Evolutionary conservation across 169 alveolate species (phyloP).

Genomic region (Eimeria praecox): DNA sequence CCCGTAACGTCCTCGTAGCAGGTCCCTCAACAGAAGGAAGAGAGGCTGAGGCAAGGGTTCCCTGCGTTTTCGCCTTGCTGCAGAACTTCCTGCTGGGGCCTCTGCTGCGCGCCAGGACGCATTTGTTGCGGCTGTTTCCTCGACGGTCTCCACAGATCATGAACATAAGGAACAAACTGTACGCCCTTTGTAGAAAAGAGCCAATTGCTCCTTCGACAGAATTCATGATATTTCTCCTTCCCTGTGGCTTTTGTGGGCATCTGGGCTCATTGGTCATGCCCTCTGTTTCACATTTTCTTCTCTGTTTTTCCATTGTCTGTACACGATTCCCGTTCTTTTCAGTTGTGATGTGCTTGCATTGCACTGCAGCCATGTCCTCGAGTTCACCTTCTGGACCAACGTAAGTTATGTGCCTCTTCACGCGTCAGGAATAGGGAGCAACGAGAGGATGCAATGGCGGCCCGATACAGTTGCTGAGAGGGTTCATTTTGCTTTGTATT

Average conservation of each 20-base stretch:
- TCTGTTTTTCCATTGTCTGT: not conserved
- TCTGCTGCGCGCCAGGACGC: conserved; percentile 61
- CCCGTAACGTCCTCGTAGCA: not conserved
- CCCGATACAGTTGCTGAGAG: not conserved
- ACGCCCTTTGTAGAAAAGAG: not conserved
- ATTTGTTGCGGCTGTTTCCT: not conserved
- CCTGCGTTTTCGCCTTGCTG: not conserved
- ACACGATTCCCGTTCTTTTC: not conserved
- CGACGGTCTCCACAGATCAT: conserved; percentile 20
- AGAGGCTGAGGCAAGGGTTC: not conserved
- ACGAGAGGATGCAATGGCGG: not conserved
- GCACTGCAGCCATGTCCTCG: conserved; percentile 37
- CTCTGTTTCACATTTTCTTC: not conserved
- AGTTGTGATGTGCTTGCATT: not conserved
- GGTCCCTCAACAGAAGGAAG: not conserved
- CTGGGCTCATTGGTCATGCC: not conserved
- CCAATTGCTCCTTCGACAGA: not conserved
- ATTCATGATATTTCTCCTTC: not conserved
- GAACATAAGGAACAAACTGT: not conserved
- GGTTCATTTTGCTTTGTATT: not conserved
- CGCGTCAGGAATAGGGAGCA: not conserved
- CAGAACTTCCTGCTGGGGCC: conserved; percentile 67
- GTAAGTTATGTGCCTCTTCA: conserved; percentile 10
- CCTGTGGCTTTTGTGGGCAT: not conserved
- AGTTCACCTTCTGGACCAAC: conserved; percentile 15